Evolutionary conservation across 352 stramenopile species (phyloP), one percentile per base, ranked within the genome.

Genomic region (Elongisporangium undulatum): DNA sequence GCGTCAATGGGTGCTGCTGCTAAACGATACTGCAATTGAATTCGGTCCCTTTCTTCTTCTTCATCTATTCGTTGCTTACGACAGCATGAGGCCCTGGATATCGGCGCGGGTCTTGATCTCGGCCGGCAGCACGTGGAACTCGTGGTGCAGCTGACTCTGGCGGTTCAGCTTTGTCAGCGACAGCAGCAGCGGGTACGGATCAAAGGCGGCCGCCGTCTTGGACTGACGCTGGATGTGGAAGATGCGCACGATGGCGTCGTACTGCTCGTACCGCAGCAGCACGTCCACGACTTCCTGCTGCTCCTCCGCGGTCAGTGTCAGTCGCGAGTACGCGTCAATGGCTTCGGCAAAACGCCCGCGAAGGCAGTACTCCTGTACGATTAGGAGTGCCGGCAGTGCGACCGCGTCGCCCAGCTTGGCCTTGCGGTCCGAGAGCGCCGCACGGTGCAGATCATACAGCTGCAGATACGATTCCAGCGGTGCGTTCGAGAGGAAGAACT

Each of bases 251-350:
- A 89, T 24, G 8, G 64, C 67, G 56, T 67, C 62, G 53, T 72
- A 90, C 63, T 90, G 77, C 50, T 90, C 77, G 56, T 78, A 82
- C 57, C 84, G 63, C 21, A 74, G 64, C 45, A 88, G 55, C 61
- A 79, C 51, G 7, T 41, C 16, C 48, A 74, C 75, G 21, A 84
- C 55, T 29, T 79, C 62, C 26, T 51, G 60, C 26, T 75, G 67
- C 34, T 64, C 60, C 1, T 19, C 13, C 53, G 79, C 60, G 5
- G 56, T 56, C 26, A 90, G 55, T 38, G 68, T 62, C 24, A 90
- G 67, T 39, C 59, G 59, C 45, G 66, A 57, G 64, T 85, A 88
- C 29, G 77, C 74, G 17, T 72, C 66, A n/a, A 87, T 62, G 4
- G 75, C 75, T 56, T 90, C 80, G 5, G 55, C 39, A 51, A 84